These are phyloP conservation scores for Loxodes magnus DNA, from an alignment of 73 alveolate genomes.

Conservation along the genomic window DNA sequence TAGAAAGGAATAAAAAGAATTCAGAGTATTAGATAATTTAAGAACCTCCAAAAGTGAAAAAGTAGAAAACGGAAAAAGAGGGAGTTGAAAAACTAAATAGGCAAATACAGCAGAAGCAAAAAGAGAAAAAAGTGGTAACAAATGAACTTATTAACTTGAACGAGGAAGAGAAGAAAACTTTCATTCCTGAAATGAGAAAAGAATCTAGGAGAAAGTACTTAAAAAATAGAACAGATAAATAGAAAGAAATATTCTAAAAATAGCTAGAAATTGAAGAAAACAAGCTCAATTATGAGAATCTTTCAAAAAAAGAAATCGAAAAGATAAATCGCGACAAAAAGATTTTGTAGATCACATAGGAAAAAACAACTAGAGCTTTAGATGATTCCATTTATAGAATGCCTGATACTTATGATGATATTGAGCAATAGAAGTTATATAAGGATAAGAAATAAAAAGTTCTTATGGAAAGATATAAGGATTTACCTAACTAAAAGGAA, in stretches of 20 bases:
- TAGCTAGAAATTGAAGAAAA: conserved; percentile 73
- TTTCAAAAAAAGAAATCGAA: conserved; percentile 74
- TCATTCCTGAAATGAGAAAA: conserved; percentile 65
- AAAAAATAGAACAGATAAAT: conserved; percentile 71
- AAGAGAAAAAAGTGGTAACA: conserved; percentile 4
- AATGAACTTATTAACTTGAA: conserved; percentile 37
- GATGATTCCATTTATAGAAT: conserved; percentile 47
- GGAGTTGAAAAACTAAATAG: conserved; percentile 44
- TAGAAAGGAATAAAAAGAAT: conserved; percentile 16
- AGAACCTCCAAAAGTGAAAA: not conserved
- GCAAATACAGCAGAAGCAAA: conserved; percentile 19
- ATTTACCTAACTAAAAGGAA: conserved; percentile 47
- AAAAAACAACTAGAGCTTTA: conserved; percentile 28
- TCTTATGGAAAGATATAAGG: conserved; percentile 41
- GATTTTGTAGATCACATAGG: conserved; percentile 50
- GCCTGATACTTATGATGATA: conserved; percentile 79
- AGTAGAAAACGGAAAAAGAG: conserved; percentile 37
- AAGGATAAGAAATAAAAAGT: conserved; percentile 24
- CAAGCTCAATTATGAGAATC: conserved; percentile 54
- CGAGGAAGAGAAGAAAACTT: conserved; percentile 38
- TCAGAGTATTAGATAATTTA: conserved; percentile 13
- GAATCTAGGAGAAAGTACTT: conserved; percentile 78
- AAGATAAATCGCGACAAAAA: conserved; percentile 48
- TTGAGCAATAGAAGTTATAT: conserved; percentile 38
- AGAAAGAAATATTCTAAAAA: conserved; percentile 73